These are phyloP conservation scores for Sclerotinia spermophila DNA, from an alignment of 2,329 filamentous ascomycete genomes.

Conservation along the genomic window DNA sequence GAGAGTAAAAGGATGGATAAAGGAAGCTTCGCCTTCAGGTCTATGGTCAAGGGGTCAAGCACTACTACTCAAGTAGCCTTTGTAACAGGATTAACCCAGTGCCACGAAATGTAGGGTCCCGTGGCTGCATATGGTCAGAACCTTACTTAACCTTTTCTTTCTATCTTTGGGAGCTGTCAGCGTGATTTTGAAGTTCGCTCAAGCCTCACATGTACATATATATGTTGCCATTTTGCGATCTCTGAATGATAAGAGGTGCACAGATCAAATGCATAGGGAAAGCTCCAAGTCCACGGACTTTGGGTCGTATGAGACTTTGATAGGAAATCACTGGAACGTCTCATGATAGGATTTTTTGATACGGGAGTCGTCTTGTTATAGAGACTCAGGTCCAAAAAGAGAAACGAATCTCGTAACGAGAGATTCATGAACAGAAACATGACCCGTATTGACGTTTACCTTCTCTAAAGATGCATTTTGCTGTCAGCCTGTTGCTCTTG, in stretches of 20 bases:
- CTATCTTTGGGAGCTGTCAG: not conserved
- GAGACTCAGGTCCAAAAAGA: not conserved
- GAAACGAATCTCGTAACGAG: constrained; percentile 9
- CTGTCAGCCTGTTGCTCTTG: not conserved
- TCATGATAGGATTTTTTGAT: not conserved
- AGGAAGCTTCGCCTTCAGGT: not conserved
- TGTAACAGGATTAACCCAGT: not conserved
- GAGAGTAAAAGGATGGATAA: not conserved
- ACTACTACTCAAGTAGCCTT: not conserved
- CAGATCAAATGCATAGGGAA: not conserved
- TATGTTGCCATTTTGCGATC: too few species aligned
- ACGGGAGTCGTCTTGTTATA: not conserved
- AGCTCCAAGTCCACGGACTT: constrained; percentile 5
- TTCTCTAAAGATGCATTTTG: not conserved
- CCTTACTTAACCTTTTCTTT: not conserved
- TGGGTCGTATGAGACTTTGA: not conserved
- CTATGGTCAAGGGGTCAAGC: constrained; percentile 5
- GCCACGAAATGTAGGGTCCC: not conserved
- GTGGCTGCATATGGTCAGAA: not conserved
- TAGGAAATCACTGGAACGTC: not conserved
- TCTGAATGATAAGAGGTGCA: constrained; percentile 4
- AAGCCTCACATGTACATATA: not conserved
- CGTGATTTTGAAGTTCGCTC: not conserved
- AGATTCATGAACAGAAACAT: not conserved
- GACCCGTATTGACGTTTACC: not conserved